Evolutionary conservation across 1,284 basidiomycete species (phyloP).

Genomic region (Leccinum subrobustum): DNA sequence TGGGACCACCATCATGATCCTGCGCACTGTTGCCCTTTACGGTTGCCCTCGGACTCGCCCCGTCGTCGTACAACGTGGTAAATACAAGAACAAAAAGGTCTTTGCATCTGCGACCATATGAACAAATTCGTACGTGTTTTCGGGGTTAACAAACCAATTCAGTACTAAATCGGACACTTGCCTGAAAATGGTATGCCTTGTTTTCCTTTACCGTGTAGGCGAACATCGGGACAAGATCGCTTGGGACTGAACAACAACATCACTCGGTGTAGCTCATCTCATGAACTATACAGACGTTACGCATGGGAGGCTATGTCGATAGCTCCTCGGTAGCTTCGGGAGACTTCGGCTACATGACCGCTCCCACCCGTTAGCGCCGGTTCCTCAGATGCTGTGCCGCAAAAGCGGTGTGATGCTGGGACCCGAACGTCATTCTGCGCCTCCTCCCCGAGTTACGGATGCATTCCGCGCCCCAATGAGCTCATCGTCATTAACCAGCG

Average conservation of each 20-base stretch:
- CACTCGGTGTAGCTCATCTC: neutral
- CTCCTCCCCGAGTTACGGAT: neutral
- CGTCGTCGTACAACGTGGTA: neutral
- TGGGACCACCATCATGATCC: neutral
- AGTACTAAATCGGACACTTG: constrained; percentile 8
- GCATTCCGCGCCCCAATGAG: constrained; percentile 1
- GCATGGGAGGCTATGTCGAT: constrained; percentile 5
- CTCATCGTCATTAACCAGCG: neutral
- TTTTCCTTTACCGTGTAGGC: constrained; percentile 13
- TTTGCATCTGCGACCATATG: neutral
- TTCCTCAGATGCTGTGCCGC: constrained; percentile 21
- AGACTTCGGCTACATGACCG: neutral
- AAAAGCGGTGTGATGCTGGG: constrained; percentile 24
- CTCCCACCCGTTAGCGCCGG: constrained; percentile 10
- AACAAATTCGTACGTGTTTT: constrained; percentile 8
- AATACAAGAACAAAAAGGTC: neutral
- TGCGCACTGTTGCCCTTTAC: neutral
- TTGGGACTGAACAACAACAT: neutral
- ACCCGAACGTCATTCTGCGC: constrained; percentile 15
- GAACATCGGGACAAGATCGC: neutral
- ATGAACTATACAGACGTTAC: neutral
- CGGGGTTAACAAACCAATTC: constrained; percentile 1
- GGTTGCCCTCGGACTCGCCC: neutral
- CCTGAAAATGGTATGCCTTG: constrained; percentile 27
- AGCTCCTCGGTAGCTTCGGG: neutral